These are phyloP conservation scores for Fomitiporia mediterranea DNA, from an alignment of 1,284 basidiomycete species.

Conservation along the genomic window DNA sequence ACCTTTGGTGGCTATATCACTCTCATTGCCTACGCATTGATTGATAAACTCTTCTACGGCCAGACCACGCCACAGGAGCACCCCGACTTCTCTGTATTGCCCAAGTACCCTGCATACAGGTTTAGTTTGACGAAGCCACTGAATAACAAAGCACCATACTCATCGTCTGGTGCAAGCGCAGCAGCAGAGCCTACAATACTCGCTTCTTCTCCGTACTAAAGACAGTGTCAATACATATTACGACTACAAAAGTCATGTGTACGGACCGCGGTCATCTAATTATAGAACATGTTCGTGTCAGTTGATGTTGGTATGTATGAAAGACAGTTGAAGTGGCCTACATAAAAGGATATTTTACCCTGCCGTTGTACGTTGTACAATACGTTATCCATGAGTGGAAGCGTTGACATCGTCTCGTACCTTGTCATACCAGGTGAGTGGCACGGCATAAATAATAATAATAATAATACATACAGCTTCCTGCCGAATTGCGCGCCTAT, in stretches of 20 bases:
- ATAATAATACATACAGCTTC: conserved; percentile 47
- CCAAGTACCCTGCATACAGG: conserved; percentile 36
- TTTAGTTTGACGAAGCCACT: background rate
- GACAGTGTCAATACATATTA: conserved; percentile 15
- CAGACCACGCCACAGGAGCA: conserved; percentile 85
- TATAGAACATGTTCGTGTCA: conserved; percentile 3
- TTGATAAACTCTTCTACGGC: conserved; percentile 71
- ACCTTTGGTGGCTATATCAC: conserved; percentile 82
- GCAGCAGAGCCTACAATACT: conserved; percentile 89
- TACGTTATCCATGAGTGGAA: conserved; percentile 84
- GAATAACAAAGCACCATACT: conserved; percentile 49
- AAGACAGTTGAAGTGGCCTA: conserved; percentile 29
- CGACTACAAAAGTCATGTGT: background rate
- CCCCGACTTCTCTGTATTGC: conserved; percentile 88
- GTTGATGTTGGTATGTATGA: no score
- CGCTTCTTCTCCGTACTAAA: conserved; percentile 86
- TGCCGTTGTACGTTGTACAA: conserved; percentile 91
- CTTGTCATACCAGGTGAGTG: conserved; percentile 30
- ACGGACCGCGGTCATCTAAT: conserved; percentile 72
- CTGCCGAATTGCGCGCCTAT: conserved; percentile 70
- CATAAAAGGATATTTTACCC: conserved; percentile 93
- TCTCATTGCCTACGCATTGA: conserved; percentile 83
- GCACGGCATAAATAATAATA: background rate
- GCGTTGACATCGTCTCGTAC: conserved; percentile 78
- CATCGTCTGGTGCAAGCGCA: conserved; percentile 78